Evolutionary conservation across 805 yeast species (phyloP).

Genomic region (Limtongia smithiae): DNA sequence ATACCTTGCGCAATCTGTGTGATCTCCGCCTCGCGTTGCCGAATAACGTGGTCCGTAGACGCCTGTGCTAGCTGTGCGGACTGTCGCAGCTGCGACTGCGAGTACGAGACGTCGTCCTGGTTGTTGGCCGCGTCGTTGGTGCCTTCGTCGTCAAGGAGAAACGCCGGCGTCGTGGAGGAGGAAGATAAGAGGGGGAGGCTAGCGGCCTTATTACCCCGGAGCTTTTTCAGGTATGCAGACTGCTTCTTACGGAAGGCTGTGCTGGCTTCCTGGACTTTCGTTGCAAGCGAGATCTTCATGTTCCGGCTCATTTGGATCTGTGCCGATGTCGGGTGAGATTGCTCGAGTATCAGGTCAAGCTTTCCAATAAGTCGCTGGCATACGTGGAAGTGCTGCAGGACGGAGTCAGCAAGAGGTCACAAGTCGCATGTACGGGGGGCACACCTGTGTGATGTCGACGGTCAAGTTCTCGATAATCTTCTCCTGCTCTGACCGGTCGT

Average conservation of each 20-base stretch:
- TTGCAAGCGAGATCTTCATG: constrained; percentile 78
- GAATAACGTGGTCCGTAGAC: constrained; percentile 45
- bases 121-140: too few species aligned
- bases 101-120: constrained; percentile 30
- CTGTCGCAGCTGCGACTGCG: constrained; percentile 35
- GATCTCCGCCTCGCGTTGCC: constrained; percentile 84
- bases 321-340: constrained; percentile 38
- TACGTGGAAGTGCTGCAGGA: constrained; percentile 54
- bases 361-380: constrained; percentile 74
- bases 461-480: constrained; percentile 74
- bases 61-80: constrained; percentile 21
- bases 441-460: constrained; percentile 62
- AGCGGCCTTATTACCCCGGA: constrained; percentile 57
- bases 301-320: constrained; percentile 71
- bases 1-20: constrained; percentile 91
- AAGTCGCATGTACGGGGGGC: too few species aligned
- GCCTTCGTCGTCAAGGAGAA: constrained; percentile 20
- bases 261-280: constrained; percentile 74
- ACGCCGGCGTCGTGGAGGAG: constrained; percentile 28
- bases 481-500: constrained; percentile 74
- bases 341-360: constrained; percentile 46
- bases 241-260: constrained; percentile 81
- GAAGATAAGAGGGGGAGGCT: constrained; percentile 30
- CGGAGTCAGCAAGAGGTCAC: neutral
- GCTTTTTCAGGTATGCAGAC: constrained; percentile 78